Evolutionary conservation across 768 basidiomycete genomes (phyloP).

Genomic region (Boletus insuetus): DNA sequence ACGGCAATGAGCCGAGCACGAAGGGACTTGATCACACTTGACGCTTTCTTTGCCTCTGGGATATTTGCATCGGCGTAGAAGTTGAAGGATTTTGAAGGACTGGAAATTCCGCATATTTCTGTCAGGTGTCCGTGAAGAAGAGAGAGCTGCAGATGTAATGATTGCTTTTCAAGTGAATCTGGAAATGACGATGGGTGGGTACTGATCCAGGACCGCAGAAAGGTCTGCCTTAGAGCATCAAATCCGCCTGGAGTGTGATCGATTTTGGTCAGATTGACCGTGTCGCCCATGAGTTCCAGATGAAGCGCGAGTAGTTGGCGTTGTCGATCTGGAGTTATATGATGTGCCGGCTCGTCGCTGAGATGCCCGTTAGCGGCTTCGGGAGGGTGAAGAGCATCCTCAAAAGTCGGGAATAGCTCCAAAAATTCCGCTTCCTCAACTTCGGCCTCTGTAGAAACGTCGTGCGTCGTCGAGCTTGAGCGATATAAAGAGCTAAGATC

Average conservation of each 20-base stretch:
- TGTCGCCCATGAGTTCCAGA: constrained; percentile 37
- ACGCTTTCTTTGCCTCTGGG: constrained; percentile 62
- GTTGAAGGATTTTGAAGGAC: constrained; percentile 43
- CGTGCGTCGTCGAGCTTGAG: constrained; percentile 49
- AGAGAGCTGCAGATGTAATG: constrained; percentile 50
- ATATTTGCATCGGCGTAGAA: constrained; percentile 85
- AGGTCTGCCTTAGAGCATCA: constrained; percentile 30
- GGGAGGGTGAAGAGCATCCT: constrained; percentile 45
- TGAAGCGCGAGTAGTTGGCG: constrained; percentile 48
- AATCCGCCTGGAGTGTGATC: constrained; percentile 24
- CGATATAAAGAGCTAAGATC: constrained; percentile 78
- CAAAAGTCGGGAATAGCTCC: constrained; percentile 82
- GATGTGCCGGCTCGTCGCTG: constrained; percentile 23
- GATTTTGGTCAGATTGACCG: neutral
- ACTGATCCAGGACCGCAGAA: constrained; percentile 35
- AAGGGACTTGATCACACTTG: constrained; percentile 49
- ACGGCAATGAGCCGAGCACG: constrained; percentile 52
- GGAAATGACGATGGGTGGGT: constrained; percentile 31
- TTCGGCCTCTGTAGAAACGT: constrained; percentile 64
- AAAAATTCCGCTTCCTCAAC: constrained; percentile 82
- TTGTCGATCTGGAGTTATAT: constrained; percentile 25
- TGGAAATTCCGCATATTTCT: constrained; percentile 27
- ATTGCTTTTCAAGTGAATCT: constrained; percentile 48
- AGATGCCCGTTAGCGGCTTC: neutral
- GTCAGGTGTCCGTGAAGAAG: constrained; percentile 44